Conservation (phyloP, 2,329 filamentous ascomycete genomes). For the Sarocladium strictum region DNA sequence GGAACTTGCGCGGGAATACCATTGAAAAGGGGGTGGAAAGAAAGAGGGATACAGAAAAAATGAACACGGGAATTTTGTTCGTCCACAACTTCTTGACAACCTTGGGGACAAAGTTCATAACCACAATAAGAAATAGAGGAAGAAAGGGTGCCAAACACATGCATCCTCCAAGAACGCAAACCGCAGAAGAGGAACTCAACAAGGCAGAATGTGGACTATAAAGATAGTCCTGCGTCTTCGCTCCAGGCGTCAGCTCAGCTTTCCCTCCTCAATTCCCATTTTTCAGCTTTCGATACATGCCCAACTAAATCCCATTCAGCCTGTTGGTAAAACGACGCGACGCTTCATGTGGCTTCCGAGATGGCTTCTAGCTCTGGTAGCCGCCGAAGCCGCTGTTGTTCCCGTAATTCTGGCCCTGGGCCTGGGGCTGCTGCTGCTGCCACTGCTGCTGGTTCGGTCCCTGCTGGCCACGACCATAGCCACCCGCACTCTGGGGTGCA, state of each 20-base stretch:
- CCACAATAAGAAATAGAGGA: not conserved
- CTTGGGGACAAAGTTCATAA: not conserved
- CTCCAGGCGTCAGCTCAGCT: conserved; percentile 4
- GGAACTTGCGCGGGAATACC: not conserved
- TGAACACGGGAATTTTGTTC: not conserved
- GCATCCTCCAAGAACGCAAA: not conserved
- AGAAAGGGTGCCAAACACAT: conserved; percentile 4
- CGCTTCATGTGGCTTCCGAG: not conserved
- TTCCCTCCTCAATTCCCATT: not conserved
- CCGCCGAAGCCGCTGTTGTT: conserved; percentile 55
- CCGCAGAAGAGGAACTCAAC: conserved; percentile 2
- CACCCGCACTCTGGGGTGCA: conserved; percentile 69
- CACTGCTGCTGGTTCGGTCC: conserved; percentile 47
- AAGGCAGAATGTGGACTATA: not conserved
- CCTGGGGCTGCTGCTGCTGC: conserved; percentile 35
- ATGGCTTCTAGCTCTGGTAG: conserved; percentile 38
- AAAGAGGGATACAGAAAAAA: not conserved
- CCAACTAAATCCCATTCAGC: not conserved
- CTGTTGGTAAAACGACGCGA: not conserved
- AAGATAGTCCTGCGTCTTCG: not conserved
- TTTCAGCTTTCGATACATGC: not conserved
- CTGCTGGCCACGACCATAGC: conserved; percentile 73
- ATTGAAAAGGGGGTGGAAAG: not conserved
- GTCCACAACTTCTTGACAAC: not conserved
- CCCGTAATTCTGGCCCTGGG: conserved; percentile 46